Evolutionary conservation across 75 land plant genomes (phyloP).

Genomic region (Picea glauca): DNA sequence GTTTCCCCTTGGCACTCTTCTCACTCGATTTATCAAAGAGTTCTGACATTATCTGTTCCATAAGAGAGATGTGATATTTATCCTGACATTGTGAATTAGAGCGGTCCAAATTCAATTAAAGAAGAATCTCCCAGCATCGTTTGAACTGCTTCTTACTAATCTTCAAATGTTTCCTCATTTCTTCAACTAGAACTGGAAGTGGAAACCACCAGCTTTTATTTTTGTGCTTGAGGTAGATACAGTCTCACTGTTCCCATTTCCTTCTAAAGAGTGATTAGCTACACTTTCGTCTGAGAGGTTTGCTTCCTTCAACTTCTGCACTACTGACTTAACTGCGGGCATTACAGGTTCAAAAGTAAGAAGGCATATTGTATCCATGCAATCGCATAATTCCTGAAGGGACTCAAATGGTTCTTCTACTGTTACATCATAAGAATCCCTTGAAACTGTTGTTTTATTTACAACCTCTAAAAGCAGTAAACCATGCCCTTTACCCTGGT

Average conservation of each 20-base stretch:
- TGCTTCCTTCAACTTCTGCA: conserved; percentile 61
- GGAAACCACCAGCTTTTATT: conserved; percentile 31
- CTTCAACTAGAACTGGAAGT: conserved; percentile 37
- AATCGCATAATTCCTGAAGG: too few relatives aligned
- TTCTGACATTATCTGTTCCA: conserved; percentile 49
- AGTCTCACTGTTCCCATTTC: conserved; percentile 2
- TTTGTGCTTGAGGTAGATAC: neutral
- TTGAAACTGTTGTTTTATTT: conserved; percentile 48
- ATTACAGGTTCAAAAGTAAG: too few relatives aligned
- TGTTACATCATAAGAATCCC: conserved; percentile 70
- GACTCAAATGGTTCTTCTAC: conserved; percentile 89
- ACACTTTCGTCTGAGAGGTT: conserved; percentile 23
- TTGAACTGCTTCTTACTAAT: conserved; percentile 86
- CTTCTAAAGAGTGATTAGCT: neutral
- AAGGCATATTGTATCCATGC: too few relatives aligned
- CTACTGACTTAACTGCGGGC: too few relatives aligned
- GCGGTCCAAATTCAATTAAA: conserved; percentile 61
- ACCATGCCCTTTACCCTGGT: too few relatives aligned
- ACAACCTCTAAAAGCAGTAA: conserved; percentile 64
- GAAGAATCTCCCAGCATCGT: conserved; percentile 82
- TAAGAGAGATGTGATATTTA: conserved; percentile 45
- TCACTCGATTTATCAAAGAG: conserved; percentile 52
- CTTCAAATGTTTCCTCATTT: conserved; percentile 54
- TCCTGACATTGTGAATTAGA: conserved; percentile 29
- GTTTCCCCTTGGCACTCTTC: conserved; percentile 40